Conservation (phyloP, 2,329 filamentous ascomycete species). For the Pseudocercospora ulei region DNA sequence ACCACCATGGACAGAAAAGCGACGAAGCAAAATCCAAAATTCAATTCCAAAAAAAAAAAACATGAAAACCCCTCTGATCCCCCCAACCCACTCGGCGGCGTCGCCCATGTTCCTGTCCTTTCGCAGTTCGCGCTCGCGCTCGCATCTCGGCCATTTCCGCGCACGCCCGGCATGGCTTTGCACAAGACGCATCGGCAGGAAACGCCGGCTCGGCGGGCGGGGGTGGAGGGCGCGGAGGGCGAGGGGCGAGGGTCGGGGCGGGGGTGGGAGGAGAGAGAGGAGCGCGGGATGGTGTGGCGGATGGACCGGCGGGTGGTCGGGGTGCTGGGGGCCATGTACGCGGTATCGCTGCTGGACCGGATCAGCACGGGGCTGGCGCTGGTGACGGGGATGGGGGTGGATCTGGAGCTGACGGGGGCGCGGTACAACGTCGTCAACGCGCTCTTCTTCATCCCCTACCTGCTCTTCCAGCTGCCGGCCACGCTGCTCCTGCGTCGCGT, state of each 20-base stretch:
- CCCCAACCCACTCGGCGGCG: no score
- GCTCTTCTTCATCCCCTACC: constrained; percentile 35
- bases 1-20: no score
- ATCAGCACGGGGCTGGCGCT: constrained; percentile 27
- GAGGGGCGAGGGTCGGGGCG: background rate
- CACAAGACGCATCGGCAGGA: no score
- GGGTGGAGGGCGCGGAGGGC: no score
- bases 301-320: constrained; percentile 12
- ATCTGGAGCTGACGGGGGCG: constrained; percentile 15
- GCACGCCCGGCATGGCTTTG: no score
- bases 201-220: no score
- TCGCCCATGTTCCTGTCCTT: no score
- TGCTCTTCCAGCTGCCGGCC: constrained; percentile 33
- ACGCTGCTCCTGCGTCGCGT: constrained; percentile 30
- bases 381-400: constrained; percentile 23
- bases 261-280: constrained; percentile 3
- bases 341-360: constrained; percentile 9
- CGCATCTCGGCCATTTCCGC: no score
- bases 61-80: no score
- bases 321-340: constrained; percentile 11
- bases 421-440: constrained; percentile 34
- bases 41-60: no score
- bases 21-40: no score
- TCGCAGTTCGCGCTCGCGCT: no score
- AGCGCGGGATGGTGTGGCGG: constrained; percentile 11